Evolutionary conservation across 129 eudicot genomes (phyloP), one percentile per base, ranked within the genome.

Genomic region (Escallonia herrerae): DNA sequence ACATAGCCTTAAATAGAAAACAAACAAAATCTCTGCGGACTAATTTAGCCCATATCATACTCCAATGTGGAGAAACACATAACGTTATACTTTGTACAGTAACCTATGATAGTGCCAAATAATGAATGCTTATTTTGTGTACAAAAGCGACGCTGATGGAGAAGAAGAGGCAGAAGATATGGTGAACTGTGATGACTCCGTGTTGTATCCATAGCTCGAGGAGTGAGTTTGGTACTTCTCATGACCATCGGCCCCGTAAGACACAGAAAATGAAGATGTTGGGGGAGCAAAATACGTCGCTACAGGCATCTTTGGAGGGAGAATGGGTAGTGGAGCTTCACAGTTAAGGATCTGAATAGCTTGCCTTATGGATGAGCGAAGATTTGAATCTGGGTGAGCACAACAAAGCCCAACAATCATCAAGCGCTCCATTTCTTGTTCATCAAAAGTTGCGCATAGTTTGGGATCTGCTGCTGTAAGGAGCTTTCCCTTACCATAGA

Each of bases 361-460:
- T 64, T 81, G 78, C 14, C 68, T 68, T 5, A 76, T 72, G 41
- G 82, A 67, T 7, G 86, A 82, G 8, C 82, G 69, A 5, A 50
- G 47, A 13, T 13, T 56, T 14, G 44, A 42, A 43, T 76, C 79
- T 12, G 78, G 82, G 22, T 76, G 82, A 63, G 77, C 79, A 63
- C 81, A 80, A 73, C 85, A 80, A 7, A 77, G 56, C 47, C 87
- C 80, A 2, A 71, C 72, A 14, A 64, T 8, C 53, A 78, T 62
- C 73, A 82, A 58, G 2, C 70, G 41, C 56, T 68, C 63, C 60
- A 72, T 70, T 15, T 78, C 69, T 15, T 48, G 22, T 60, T 67
- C 70, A 46, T 78, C 68, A 45, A 59, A 74, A 15, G 63, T 67
- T 12, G 37, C 58, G 15, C 57, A 56, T 8, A 74, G 70, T 67